phyloP scores from a whole-genome alignment of 2,329 filamentous ascomycete species.

The Ceratocystis huliohia region DNA sequence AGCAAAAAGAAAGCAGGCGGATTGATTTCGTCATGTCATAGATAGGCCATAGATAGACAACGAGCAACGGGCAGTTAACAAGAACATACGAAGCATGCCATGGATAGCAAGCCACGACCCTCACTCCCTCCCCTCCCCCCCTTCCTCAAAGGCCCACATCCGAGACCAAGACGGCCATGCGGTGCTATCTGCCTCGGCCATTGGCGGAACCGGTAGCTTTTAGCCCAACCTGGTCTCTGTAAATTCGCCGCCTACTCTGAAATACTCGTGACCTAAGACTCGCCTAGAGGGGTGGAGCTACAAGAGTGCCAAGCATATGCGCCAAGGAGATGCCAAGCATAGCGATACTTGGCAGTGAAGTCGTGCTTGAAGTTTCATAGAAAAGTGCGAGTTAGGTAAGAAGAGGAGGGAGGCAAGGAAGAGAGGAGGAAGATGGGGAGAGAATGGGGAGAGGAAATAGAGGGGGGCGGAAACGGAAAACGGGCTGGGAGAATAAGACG shows the following conservation, averaged over 20 bases:
- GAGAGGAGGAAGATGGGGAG: neutral
- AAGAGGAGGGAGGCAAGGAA: neutral
- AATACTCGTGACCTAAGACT: neutral
- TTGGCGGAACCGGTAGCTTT: constrained; percentile 2
- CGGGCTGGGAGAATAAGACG: neutral
- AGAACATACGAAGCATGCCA: neutral
- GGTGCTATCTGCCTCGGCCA: constrained; percentile 3
- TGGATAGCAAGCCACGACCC: too few species aligned
- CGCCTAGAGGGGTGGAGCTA: neutral
- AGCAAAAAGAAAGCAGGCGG: neutral
- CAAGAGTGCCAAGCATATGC: constrained; percentile 19
- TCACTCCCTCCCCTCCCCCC: too few species aligned
- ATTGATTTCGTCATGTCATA: neutral
- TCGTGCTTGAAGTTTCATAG: neutral
- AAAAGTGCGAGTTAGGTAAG: too few species aligned
- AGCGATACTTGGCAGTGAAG: constrained; percentile 13
- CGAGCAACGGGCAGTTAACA: neutral
- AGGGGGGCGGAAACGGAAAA: neutral
- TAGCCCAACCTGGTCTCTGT: neutral
- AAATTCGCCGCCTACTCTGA: neutral
- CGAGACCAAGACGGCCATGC: neutral
- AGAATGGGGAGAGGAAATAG: neutral
- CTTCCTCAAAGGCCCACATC: neutral
- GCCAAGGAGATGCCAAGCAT: constrained; percentile 19
- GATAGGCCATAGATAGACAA: neutral